Conservation (phyloP, 495 filamentous ascomycete genomes). For the Trichoderma parareesei region DNA sequence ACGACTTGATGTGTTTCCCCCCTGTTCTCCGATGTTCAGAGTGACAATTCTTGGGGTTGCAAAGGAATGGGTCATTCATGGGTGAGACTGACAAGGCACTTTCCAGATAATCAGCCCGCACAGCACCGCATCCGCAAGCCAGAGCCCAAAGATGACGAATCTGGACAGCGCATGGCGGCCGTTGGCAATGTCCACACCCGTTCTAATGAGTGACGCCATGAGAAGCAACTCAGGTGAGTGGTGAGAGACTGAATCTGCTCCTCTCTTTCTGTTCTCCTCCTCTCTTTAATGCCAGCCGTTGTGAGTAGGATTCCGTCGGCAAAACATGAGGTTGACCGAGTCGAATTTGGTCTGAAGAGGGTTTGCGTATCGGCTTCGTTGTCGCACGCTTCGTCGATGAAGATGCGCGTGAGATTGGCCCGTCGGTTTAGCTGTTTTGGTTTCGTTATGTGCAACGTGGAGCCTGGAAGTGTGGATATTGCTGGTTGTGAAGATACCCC, state of each 20-base stretch:
- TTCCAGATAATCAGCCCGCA: slow-evolving; percentile 72
- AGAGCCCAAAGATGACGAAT: slow-evolving; percentile 49
- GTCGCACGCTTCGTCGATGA: no score
- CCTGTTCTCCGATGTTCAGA: neutral
- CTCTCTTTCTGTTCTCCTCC: neutral
- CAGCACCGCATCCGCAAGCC: slow-evolving; percentile 66
- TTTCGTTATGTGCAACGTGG: slow-evolving; percentile 1
- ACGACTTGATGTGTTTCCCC: neutral
- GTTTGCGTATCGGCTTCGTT: no score
- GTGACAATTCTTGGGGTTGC: no score
- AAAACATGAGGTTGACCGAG: no score
- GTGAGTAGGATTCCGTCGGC: no score
- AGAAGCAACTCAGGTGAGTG: neutral
- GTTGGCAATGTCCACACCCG: slow-evolving; percentile 32
- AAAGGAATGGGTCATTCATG: no score
- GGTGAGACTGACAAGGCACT: slow-evolving; percentile 63
- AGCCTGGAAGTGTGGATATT: neutral
- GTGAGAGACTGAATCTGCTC: neutral
- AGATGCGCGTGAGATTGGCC: neutral
- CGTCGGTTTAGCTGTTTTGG: neutral
- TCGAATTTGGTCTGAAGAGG: no score
- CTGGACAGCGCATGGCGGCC: slow-evolving; percentile 32
- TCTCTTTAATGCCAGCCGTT: no score
- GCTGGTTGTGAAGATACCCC: neutral
- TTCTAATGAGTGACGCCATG: slow-evolving; percentile 11